Evolutionary conservation across 768 basidiomycete species (phyloP).

Genomic region (Leccinum incarnatum): DNA sequence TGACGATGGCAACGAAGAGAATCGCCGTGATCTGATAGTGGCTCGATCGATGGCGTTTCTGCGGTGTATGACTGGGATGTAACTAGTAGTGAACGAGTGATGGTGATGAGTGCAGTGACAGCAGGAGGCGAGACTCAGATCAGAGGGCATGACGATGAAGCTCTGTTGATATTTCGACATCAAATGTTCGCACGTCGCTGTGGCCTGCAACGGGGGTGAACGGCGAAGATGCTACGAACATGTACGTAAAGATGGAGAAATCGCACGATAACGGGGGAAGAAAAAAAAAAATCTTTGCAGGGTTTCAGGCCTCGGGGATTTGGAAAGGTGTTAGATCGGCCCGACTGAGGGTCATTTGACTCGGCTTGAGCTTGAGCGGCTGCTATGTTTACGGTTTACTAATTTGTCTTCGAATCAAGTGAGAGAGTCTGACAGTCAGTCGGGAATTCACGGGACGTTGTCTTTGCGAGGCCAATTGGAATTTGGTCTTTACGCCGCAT

Average conservation of each 20-base stretch:
- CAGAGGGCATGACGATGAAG: neutral
- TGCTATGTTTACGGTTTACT: neutral
- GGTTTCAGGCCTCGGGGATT: neutral
- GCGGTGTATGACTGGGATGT: neutral
- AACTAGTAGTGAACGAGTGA: neutral
- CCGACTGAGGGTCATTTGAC: no score
- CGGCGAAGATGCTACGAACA: neutral
- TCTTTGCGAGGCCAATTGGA: no score
- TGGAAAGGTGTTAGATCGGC: neutral
- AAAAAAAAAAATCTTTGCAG: neutral
- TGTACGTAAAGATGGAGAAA: neutral
- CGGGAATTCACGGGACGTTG: no score
- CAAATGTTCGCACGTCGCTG: neutral
- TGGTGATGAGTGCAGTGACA: neutral
- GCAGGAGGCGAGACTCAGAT: neutral
- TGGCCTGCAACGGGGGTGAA: neutral
- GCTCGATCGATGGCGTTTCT: neutral
- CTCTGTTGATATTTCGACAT: neutral
- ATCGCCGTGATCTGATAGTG: neutral
- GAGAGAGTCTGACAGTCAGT: no score
- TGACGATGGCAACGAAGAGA: neutral
- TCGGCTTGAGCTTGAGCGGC: neutral
- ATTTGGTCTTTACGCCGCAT: neutral
- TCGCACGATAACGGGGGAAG: neutral
- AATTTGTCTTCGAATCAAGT: neutral